These are phyloP conservation scores for Breynia disticha DNA, from an alignment of 441 rosid genomes.

Conservation along the genomic window DNA sequence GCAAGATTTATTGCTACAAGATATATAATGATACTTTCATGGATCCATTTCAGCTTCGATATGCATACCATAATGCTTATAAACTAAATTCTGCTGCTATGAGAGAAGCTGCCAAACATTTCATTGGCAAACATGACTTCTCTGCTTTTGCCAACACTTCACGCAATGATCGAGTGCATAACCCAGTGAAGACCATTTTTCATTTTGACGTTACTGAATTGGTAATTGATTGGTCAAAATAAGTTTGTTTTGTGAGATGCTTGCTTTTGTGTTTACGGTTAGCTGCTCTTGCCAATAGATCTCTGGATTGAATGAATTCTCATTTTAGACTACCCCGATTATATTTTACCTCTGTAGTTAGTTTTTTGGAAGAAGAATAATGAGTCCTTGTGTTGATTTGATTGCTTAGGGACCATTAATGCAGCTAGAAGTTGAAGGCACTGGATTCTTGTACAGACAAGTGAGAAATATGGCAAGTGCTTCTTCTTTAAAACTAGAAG, in stretches of 20 bases:
- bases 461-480: conserved; percentile 74
- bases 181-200: conserved; percentile 63
- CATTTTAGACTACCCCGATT: background rate
- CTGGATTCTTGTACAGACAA: conserved; percentile 82
- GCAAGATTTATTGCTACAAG: conserved; percentile 78
- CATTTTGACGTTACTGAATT: conserved; percentile 51
- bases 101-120: conserved; percentile 60
- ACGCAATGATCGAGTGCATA: conserved; percentile 47
- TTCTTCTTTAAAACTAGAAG: background rate
- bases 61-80: conserved; percentile 52
- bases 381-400: conserved; percentile 1
- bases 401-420: conserved; percentile 56
- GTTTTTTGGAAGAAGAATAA: background rate
- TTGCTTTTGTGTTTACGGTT: no score
- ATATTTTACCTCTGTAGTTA: background rate
- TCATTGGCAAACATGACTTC: conserved; percentile 65
- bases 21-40: conserved; percentile 59
- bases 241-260: no score
- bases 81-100: conserved; percentile 48
- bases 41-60: conserved; percentile 71
- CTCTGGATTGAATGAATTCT: background rate
- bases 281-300: background rate
- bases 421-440: conserved; percentile 82
- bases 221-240: conserved; percentile 27
- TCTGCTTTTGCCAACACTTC: conserved; percentile 81